Base-by-base conservation (phyloP, 176 grass and related monocot species). In the Cenchrus americanus region DNA sequence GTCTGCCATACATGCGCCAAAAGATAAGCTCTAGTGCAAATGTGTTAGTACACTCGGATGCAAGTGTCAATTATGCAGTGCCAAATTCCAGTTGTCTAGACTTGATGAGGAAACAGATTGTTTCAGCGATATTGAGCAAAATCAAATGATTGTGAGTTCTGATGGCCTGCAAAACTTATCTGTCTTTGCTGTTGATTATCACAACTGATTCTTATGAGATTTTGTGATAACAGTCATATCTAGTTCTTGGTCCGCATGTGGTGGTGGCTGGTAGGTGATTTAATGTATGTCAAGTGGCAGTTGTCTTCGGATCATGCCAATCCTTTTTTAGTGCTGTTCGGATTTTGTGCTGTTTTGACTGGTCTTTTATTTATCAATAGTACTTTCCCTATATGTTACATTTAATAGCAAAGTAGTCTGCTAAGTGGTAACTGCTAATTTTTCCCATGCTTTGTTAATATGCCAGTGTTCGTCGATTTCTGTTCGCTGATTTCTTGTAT, bases 311-410 rank as follows among this genome's bases (percentile, higher is more conserved):
- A 23, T 62, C 10, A 24, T 73, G 44, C 8, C 15, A 49, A 5
- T 3, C 7, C 5, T 37, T 65, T 74, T 47, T 74, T 73, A 41
- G 46, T n/a, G 5, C 12, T 83, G 1, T 26, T 83, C 30, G 66
- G 13, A 19, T 63, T 64, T 73, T 43, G 21, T 47, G 60, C 32
- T 83, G 42, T 37, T n/a, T 64, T 75, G 24, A 12, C 1, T 49
- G 5, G 17, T 55, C 60, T 49, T 67, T 73, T 42, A n/a, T 80
- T 73, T 80, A 40, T 49, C 46, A 12, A 55, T 73, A 27, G 14
- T 15, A 58, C 48, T 47, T 24, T 83, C 40, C 66, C 50, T 65
- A 27, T 42, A 80, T 84, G 44, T 71, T 77, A 72, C 7, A 11
- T 57, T 64, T 57, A 69, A 43, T 26, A 54, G 37, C 23, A 14